Evolutionary conservation across 331 rosid species (phyloP), one percentile per base, ranked within the genome.

Genomic region (Rosa hybrid): DNA sequence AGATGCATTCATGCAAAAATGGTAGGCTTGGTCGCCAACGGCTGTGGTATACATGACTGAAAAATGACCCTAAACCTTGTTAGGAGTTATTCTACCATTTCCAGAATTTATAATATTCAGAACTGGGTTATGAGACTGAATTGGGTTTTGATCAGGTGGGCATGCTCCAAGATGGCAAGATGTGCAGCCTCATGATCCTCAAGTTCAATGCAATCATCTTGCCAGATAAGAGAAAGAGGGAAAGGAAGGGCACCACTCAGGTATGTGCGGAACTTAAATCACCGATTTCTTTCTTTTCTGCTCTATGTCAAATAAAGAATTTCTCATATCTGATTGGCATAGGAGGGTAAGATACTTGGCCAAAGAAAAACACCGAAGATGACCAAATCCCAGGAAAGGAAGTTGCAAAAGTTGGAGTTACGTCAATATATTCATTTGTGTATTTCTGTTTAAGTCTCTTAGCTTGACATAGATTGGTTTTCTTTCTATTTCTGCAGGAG

Each of bases 371-470:
- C 85, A 83, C 88, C 87, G 1, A 89, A 84, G 84, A 64, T 92
- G 89, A 90, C 89, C 86, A 91, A 89, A 71, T 82, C 98, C 41
- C 97, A 91, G 86, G 83, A 86, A 77, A 92, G n/a, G 86, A 92
- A 89, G 90, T 65, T 90, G 81, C 89, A 85, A 86, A 92, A 91
- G 75, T 81, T 90, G 77, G 96, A 92, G 98, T 97, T 94, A 87
- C 72, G 82, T 39, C 34, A 42, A 27, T 69, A n/a, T 7, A 20
- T 14, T 8, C 6, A 12, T 54, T 69, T 65, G 39, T 25, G 59
- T 68, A 12, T 65, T 44, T 86, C 13, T 20, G 54, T 79, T 77
- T 16, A 18, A 71, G 68, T 81, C 77, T 73, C 18, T 74, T 34
- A 75, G 72, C 64, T 16, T 16, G 48, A 56, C 67, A 80, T 75